A percentile compares a stretch with the other conserved stretches of the same genome.
Conservation (phyloP, 108 stramenopile genomes). For the Pelagomonas calceolata region DNA sequence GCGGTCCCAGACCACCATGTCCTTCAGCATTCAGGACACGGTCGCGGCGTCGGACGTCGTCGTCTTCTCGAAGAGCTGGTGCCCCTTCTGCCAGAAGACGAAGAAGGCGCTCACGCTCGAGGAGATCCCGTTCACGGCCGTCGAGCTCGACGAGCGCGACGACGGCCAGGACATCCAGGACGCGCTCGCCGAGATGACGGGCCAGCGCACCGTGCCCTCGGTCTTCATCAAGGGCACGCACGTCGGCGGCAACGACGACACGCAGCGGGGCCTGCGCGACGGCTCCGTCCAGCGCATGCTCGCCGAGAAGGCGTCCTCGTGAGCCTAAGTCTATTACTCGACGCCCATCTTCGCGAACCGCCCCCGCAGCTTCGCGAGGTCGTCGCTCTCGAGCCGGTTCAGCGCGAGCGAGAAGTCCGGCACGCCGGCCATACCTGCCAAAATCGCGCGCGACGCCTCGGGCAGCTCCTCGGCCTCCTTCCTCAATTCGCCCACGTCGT, state of each 20-base stretch:
- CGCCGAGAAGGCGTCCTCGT: no score
- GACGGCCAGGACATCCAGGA: conserved; percentile 10
- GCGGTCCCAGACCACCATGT: no score
- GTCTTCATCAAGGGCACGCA: conserved; percentile 18
- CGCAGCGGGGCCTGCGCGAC: not conserved
- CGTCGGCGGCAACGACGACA: conserved; percentile 14
- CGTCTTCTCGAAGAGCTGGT: conserved; percentile 64
- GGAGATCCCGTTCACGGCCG: conserved; percentile 16
- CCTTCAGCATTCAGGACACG: conserved; percentile 33
- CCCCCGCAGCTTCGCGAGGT: no score
- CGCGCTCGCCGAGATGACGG: conserved; percentile 1
- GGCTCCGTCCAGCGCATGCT: not conserved
- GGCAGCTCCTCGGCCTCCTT: no score
- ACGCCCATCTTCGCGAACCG: no score
- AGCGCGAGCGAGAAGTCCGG: no score
- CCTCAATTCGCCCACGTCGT: no score
- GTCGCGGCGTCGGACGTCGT: conserved; percentile 53
- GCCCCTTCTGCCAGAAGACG: conserved; percentile 53
- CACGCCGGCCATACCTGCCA: no score
- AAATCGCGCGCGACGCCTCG: no score
- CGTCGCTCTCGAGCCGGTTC: no score
- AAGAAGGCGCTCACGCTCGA: conserved; percentile 37
- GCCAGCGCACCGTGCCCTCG: conserved; percentile 16
- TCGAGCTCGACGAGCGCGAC: no score
- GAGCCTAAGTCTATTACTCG: no score